phyloP scores from a whole-genome alignment of 179 eudicot species.

The Beta lomatogona region DNA sequence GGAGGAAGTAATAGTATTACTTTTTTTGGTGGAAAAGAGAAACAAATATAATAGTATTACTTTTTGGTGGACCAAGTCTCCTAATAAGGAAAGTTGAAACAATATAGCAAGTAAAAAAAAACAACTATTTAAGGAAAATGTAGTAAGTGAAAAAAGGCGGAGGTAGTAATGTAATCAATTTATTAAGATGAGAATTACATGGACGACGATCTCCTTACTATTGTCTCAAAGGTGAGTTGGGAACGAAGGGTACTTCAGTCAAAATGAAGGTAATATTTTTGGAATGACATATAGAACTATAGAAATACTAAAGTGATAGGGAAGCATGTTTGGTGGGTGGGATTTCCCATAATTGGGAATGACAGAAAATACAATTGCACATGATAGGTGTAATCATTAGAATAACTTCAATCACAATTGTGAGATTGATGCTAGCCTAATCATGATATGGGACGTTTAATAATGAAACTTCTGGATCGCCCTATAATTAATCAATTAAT shows the following conservation, averaged over 20 bases:
- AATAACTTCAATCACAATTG: conserved; percentile 14
- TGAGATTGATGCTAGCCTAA: conserved; percentile 32
- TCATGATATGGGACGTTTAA: conserved; percentile 24
- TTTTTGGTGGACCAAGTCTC: too few relatives aligned
- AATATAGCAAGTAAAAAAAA: too few relatives aligned
- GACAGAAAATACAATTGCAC: conserved; percentile 36
- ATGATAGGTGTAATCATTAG: conserved; percentile 35
- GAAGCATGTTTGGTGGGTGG: conserved; percentile 50
- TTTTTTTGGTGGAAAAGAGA: too few relatives aligned
- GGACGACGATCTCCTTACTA: neutral
- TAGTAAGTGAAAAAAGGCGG: too few relatives aligned
- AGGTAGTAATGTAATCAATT: neutral
- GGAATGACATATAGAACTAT: conserved; percentile 13
- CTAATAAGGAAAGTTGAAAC: too few relatives aligned
- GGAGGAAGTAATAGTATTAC: too few relatives aligned
- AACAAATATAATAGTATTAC: too few relatives aligned
- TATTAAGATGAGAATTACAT: neutral
- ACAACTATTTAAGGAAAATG: too few relatives aligned
- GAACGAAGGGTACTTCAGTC: conserved; percentile 18
- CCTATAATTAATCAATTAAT: conserved; percentile 6
- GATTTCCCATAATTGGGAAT: conserved; percentile 37
- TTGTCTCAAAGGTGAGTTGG: too few relatives aligned
- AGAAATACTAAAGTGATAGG: conserved; percentile 5
- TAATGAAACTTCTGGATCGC: conserved; percentile 21
- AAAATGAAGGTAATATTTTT: conserved; percentile 5